Evolutionary conservation across 768 basidiomycete species (phyloP), one percentile per base, ranked within the genome.

Genomic region (Xerocomellus chrysenteron): DNA sequence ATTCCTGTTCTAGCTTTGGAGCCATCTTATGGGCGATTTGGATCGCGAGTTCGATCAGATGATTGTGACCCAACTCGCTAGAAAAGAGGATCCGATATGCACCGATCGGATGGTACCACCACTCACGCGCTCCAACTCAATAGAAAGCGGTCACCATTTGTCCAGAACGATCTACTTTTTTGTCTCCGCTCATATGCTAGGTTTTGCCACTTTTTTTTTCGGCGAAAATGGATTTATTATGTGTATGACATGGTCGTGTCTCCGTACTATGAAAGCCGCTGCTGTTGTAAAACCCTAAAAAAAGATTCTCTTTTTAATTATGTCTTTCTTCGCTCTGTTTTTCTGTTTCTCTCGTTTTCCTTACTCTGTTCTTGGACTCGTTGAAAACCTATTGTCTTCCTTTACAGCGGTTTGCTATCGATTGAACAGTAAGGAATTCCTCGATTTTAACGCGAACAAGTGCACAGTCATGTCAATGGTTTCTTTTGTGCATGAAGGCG

Each of bases 141-240:
- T 62, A 30, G 57, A 64, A 43, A 30, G 42, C 26, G 46, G 41
- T 30, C 16, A 40, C 35, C 16, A 24, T 41, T n/a, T 45, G 26
- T 33, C 55, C 13, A 33, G 50, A 49, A 55, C 43, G 21, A 46
- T 56, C 28, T 36, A 19, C 30, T 41, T 42, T 28, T 21, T 45
- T 26, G 28, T 52, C 42, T 35, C 45, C 8, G 28, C 36, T 33
- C 47, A 43, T 43, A 30, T 52, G 24, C 42, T 12, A 24, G 16
- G 21, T 46, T 26, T 55, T 50, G 33, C 17, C 47, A 39, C 47
- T 41, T 52, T 47, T 47, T 58, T 28, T 28, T 28, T 28, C 3
- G 26, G 24, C 48, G n/a, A 54, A 56, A 44, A 16, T 21, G 54
- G 19, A 39, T 46, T 43, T 56, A 54, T 61, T 61, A 36, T 53